These are phyloP conservation scores for Ceratobasidium sp. DNA, from an alignment of 1,284 basidiomycete species.

Conservation along the genomic window DNA sequence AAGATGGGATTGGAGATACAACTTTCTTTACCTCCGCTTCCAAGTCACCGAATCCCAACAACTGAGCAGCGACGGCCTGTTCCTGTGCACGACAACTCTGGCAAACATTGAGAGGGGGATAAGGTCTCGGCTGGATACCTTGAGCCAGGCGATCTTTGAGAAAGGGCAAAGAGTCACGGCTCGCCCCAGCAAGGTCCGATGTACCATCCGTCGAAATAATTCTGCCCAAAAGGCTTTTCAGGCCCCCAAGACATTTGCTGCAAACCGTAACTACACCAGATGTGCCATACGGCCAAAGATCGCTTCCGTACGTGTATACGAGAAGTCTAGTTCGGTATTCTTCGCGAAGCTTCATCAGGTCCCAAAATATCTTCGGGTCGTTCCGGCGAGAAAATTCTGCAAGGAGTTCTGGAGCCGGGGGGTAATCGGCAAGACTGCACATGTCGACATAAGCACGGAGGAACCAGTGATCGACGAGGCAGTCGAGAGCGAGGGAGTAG, in stretches of 20 bases:
- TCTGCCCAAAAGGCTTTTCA: background rate
- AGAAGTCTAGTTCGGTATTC: background rate
- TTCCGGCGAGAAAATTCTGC: conserved; percentile 2
- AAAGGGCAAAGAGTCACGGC: background rate
- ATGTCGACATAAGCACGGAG: conserved; percentile 9
- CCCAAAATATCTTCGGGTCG: background rate
- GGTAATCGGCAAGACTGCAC: conserved; percentile 1
- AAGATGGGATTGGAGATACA: background rate
- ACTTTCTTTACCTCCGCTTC: conserved; percentile 11
- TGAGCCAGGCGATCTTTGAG: conserved; percentile 7
- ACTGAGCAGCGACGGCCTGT: background rate
- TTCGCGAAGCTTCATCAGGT: conserved; percentile 4
- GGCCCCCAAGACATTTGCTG: background rate
- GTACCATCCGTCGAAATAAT: background rate
- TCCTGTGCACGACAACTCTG: conserved; percentile 3
- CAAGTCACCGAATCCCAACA: background rate
- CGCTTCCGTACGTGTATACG: background rate
- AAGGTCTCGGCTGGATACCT: conserved; percentile 3
- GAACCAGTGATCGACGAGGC: conserved; percentile 2
- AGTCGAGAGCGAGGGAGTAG: conserved; percentile 8
- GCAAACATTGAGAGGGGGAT: background rate
- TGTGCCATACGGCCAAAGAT: background rate
- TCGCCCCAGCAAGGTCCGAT: conserved; percentile 1
- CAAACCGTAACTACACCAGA: background rate
- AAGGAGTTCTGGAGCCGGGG: background rate